Conservation (phyloP, 2,329 filamentous ascomycete genomes). For the Fusarium redolens region DNA sequence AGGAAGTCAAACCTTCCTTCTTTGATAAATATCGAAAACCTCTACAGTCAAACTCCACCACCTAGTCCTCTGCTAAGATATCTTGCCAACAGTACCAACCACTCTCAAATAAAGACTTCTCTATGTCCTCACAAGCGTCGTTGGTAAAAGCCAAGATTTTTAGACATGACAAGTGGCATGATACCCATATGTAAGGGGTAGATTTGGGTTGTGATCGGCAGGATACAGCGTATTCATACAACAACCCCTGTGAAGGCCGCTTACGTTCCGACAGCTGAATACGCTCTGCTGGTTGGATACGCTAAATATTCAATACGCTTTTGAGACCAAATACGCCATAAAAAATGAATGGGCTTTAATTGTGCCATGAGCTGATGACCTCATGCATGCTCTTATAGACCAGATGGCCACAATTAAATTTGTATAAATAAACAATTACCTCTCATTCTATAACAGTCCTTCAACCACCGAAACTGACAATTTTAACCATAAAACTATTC, state of each 20-base stretch:
- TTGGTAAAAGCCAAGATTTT: too few species aligned
- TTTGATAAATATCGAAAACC: too few species aligned
- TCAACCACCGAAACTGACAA: background rate
- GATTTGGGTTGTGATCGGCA: background rate
- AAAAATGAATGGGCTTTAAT: background rate
- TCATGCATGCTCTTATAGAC: background rate
- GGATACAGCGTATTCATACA: background rate
- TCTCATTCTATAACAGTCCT: background rate
- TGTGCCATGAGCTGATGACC: background rate
- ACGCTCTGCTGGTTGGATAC: background rate
- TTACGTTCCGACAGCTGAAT: background rate
- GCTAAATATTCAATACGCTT: background rate
- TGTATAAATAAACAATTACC: background rate
- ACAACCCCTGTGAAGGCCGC: background rate
- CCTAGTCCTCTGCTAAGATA: too few species aligned
- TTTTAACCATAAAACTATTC: background rate
- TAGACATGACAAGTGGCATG: too few species aligned
- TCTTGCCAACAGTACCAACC: too few species aligned
- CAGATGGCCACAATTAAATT: accelerated
- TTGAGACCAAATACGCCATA: accelerated
- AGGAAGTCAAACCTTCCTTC: too few species aligned
- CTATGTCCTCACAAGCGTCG: too few species aligned
- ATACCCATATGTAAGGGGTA: background rate
- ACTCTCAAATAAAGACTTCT: too few species aligned
- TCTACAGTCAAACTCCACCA: too few species aligned